Evolutionary conservation across 1,139 yeast genomes (phyloP).

Genomic region (Saccharomycopsis hybrid): DNA sequence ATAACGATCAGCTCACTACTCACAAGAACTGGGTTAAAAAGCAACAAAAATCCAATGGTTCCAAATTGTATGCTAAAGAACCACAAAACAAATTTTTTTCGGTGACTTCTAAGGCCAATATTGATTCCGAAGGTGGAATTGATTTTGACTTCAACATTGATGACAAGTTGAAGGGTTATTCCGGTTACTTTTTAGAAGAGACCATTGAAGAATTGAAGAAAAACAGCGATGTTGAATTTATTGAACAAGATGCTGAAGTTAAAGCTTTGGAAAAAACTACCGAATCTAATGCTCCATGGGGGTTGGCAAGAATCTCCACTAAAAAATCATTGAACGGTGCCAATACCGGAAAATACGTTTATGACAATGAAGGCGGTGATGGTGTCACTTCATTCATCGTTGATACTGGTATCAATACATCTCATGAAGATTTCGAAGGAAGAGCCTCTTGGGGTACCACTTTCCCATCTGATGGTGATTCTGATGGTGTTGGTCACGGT

Average conservation of each 20-base stretch:
- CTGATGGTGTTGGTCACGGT: slow-evolving; percentile 63
- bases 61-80: too few relatives aligned
- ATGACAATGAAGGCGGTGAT: slow-evolving; percentile 77
- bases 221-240: slow-evolving; percentile 64
- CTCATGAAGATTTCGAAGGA: slow-evolving; percentile 80
- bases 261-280: slow-evolving; percentile 33
- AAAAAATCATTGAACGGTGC: slow-evolving; percentile 70
- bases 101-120: slow-evolving; percentile 33
- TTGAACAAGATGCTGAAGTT: slow-evolving; percentile 55
- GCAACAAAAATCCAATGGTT: too few relatives aligned
- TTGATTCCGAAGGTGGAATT: not conserved
- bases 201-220: slow-evolving; percentile 65
- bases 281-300: slow-evolving; percentile 93
- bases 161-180: slow-evolving; percentile 48
- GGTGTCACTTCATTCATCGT: slow-evolving; percentile 88
- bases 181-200: slow-evolving; percentile 69
- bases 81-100: slow-evolving; percentile 29
- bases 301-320: slow-evolving; percentile 90
- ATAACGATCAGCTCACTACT: slow-evolving; percentile 20
- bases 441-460: slow-evolving; percentile 67
- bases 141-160: slow-evolving; percentile 48
- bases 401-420: slow-evolving; percentile 84
- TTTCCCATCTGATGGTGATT: slow-evolving; percentile 41
- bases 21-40: not conserved
- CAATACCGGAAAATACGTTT: slow-evolving; percentile 78